Evolutionary conservation across 1,284 basidiomycete genomes (phyloP), one percentile per base, ranked within the genome.

Genomic region (Pyrrhoderma lamaoense): DNA sequence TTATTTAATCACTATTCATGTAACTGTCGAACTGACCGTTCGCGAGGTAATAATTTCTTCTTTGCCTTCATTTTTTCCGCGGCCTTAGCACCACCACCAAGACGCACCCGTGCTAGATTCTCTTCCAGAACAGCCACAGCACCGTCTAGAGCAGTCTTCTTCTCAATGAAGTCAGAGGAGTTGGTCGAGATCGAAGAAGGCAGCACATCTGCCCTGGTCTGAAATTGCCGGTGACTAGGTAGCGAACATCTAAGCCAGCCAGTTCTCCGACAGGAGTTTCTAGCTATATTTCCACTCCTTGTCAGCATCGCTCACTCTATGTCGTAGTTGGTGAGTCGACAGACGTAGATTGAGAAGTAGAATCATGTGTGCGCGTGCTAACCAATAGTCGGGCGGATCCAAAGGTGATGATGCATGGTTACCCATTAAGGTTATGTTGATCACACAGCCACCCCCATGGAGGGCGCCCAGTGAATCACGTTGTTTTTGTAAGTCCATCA

Each of bases 21-120:
- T 39, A 23, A 37, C 47, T 42, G 53, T 38, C 25, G 27, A 36
- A 62, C 67, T 51, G 50, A 92, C 90, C 91, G 75, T 71, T 94
- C 90, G 60, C 93, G 75, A 27, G 89, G 89, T n/a, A 92, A 69
- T 63, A 84, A 80, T 74, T 95, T 95, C 7, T 89, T 89, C 60
- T 82, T 83, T 53, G 75, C 81, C 59, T 77, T 72, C 79, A 92
- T 88, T 51, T 85, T 78, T 61, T 89, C 83, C 45, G 82, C 76
- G 36, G 89, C 87, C 64, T 85, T 89, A 40, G 71, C 50, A 36
- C 81, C 77, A 55, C 85, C 79, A 22, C 86, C 87, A 45, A 73
- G 68, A 57, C 83, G 73, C 48, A 77, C 79, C 9, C 66, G 63
- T 0, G 77, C 73, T 47, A 79, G 67, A 63, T 79, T 86, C 5